phyloP scores from a whole-genome alignment of 2,329 filamentous ascomycete species.

The Colletotrichum magnum region DNA sequence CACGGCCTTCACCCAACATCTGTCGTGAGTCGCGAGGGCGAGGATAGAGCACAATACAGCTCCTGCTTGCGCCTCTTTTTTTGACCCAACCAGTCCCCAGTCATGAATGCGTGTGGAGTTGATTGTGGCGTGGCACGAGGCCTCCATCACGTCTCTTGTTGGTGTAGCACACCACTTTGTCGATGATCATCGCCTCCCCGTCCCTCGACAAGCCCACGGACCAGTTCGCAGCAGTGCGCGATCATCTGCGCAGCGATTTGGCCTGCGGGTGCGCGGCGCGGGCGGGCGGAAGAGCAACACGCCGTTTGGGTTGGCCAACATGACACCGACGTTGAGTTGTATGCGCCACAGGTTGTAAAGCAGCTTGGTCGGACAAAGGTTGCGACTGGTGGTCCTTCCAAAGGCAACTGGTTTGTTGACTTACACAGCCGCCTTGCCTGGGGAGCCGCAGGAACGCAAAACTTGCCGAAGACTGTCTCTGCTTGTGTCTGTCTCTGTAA shows the following conservation, averaged over 20 bases:
- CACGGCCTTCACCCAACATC: background rate
- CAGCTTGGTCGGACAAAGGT: no score
- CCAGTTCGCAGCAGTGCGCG: background rate
- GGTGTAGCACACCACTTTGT: conserved; percentile 14
- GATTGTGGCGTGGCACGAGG: conserved; percentile 15
- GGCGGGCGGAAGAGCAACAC: background rate
- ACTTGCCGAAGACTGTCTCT: background rate
- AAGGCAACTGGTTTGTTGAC: no score
- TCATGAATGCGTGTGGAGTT: background rate
- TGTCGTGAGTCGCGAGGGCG: background rate
- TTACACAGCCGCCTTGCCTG: no score
- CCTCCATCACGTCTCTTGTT: background rate
- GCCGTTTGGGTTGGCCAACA: background rate
- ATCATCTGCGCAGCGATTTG: background rate
- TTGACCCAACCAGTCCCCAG: background rate
- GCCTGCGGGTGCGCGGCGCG: background rate
- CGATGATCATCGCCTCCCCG: background rate
- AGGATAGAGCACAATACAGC: conserved; percentile 7
- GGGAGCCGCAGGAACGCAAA: background rate
- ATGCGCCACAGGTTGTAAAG: no score
- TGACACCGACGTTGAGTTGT: background rate
- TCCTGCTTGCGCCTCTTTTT: background rate
- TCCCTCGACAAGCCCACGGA: background rate
- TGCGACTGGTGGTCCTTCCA: no score
- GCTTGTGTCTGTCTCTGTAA: no score